These are phyloP conservation scores for Triadica sebifera DNA, from an alignment of 345 rosid species.

Conservation along the genomic window DNA sequence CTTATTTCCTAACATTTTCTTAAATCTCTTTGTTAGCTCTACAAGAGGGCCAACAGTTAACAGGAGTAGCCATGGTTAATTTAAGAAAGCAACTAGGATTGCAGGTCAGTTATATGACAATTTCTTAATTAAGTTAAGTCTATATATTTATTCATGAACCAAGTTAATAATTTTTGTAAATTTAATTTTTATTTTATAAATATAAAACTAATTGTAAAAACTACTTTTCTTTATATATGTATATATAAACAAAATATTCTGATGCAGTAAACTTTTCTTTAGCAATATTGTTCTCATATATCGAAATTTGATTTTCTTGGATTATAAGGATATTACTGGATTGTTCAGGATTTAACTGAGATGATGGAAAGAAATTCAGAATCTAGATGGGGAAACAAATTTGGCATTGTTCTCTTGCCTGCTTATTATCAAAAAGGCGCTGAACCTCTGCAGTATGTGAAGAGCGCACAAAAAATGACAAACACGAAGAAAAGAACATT, in stretches of 20 bases:
- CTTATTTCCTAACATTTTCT: not conserved
- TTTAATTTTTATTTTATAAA: too few relatives aligned
- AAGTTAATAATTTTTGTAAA: too few relatives aligned
- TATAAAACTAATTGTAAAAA: too few relatives aligned
- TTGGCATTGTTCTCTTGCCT: slow-evolving; percentile 54
- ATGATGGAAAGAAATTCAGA: slow-evolving; percentile 32
- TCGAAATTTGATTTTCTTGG: not conserved
- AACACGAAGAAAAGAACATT: slow-evolving; percentile 47
- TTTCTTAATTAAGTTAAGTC: too few relatives aligned
- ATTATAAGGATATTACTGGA: not conserved
- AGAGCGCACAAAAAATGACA: slow-evolving; percentile 46
- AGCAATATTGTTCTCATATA: too few relatives aligned
- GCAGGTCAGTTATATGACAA: slow-evolving; percentile 32
- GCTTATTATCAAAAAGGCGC: slow-evolving; percentile 28
- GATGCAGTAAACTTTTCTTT: too few relatives aligned
- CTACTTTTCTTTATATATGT: too few relatives aligned
- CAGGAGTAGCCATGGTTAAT: slow-evolving; percentile 63
- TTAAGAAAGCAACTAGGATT: slow-evolving; percentile 45
- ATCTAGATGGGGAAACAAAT: slow-evolving; percentile 53
- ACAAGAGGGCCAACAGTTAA: slow-evolving; percentile 35
- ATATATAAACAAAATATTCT: too few relatives aligned
- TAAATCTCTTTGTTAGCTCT: slow-evolving; percentile 29
- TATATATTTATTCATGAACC: too few relatives aligned
- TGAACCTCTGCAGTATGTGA: slow-evolving; percentile 42
- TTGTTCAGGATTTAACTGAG: slow-evolving; percentile 35